Percentiles rank a stretch among this genome's conserved stretches.
Evolutionary conservation across 768 basidiomycete genomes (phyloP).

Genomic region (Pleurotus sapidus): DNA sequence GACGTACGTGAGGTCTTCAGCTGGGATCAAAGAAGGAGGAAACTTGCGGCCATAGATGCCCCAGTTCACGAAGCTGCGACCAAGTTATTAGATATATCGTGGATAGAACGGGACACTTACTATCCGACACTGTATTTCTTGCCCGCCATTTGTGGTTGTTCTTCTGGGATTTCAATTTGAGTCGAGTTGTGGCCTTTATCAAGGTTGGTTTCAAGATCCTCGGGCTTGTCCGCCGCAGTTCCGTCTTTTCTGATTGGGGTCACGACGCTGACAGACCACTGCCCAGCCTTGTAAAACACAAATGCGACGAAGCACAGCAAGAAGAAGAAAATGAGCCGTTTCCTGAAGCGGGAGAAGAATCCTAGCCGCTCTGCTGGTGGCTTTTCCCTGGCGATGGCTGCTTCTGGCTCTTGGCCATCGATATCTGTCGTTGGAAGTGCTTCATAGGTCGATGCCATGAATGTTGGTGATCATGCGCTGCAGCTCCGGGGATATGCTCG

Average conservation of each 20-base stretch:
- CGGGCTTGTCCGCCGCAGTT: conserved; percentile 3
- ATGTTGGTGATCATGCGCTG: background rate
- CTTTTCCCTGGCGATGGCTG: background rate
- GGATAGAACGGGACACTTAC: conserved; percentile 38
- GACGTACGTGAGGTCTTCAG: conserved; percentile 78
- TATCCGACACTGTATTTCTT: conserved; percentile 82
- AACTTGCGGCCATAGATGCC: conserved; percentile 95
- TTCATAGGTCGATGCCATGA: conserved; percentile 24
- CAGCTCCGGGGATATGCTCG: background rate
- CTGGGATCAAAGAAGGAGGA: conserved; percentile 82
- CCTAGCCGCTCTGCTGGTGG: background rate
- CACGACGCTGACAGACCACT: conserved; percentile 19
- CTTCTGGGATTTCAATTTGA: background rate
- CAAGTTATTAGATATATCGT: background rate
- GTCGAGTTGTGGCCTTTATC: background rate
- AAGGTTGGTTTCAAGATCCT: background rate
- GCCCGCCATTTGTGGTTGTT: conserved; percentile 22
- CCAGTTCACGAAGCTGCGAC: conserved; percentile 77
- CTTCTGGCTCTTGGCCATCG: conserved; percentile 4
- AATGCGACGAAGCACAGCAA: conserved; percentile 28
- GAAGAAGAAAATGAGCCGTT: conserved; percentile 24
- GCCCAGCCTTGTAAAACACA: conserved; percentile 29
- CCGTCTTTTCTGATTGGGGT: background rate
- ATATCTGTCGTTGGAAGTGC: conserved; percentile 25
- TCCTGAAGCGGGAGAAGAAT: conserved; percentile 10